Conservation (phyloP, 2,329 filamentous ascomycete genomes). For the Sporothrix pallida region DNA sequence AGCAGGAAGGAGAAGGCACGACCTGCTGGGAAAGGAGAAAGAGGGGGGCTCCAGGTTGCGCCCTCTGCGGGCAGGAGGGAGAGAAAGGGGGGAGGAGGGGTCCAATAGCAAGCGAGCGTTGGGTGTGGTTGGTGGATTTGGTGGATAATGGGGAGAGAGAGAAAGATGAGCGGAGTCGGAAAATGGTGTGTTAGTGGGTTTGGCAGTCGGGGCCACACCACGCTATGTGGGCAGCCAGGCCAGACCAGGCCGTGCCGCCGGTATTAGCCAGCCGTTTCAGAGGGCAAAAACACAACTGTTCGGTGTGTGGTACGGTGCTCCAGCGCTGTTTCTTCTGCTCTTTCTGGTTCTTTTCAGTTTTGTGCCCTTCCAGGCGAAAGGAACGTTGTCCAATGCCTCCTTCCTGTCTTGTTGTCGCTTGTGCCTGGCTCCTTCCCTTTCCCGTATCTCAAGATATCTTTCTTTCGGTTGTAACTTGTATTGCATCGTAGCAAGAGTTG, state of each 20-base stretch:
- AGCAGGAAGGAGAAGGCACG: constrained; percentile 28
- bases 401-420: not conserved
- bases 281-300: constrained; percentile 1
- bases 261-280: constrained; percentile 30
- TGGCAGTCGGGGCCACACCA: constrained; percentile 18
- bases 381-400: not conserved
- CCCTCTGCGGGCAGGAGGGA: constrained; percentile 8
- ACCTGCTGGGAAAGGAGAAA: constrained; percentile 33
- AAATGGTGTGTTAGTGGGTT: constrained; percentile 30
- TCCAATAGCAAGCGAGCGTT: constrained; percentile 34
- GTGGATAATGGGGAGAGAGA: constrained; percentile 23
- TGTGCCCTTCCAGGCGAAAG: not conserved
- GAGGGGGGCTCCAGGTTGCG: constrained; percentile 29
- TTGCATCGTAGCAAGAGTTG: not conserved
- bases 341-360: not conserved
- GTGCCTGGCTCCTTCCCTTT: constrained; percentile 13
- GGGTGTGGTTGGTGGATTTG: constrained; percentile 26
- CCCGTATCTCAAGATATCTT: not conserved
- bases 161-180: constrained; percentile 22
- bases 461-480: not conserved
- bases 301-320: constrained; percentile 3
- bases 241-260: constrained; percentile 24
- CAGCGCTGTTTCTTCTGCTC: constrained; percentile 4
- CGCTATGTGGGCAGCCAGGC: constrained; percentile 13
- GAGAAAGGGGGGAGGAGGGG: constrained; percentile 34